Conservation (phyloP, 495 filamentous ascomycete species). For the Penicillium goetzii region DNA sequence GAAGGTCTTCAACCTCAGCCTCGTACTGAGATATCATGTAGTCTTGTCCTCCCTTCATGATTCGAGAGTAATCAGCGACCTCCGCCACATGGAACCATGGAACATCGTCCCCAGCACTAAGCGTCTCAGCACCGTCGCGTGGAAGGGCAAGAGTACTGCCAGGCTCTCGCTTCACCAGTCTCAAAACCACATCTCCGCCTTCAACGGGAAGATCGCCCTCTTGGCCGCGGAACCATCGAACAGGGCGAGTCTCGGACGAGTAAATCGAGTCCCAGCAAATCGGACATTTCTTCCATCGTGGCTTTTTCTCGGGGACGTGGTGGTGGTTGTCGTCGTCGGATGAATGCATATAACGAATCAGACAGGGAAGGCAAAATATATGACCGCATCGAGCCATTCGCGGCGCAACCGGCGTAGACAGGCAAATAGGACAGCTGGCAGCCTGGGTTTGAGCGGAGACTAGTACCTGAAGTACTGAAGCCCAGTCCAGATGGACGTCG, state of each 20-base stretch:
- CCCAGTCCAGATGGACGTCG: slow-evolving; percentile 90
- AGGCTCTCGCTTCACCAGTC: slow-evolving; percentile 76
- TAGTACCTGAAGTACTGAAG: slow-evolving; percentile 85
- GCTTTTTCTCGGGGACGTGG: slow-evolving; percentile 64
- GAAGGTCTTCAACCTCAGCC: slow-evolving; percentile 72
- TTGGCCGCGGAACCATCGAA: slow-evolving; percentile 89
- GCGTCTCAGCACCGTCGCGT: slow-evolving; percentile 74
- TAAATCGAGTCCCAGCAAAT: slow-evolving; percentile 93
- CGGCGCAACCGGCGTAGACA: slow-evolving; percentile 87
- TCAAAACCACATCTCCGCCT: slow-evolving; percentile 85
- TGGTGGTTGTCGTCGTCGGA: slow-evolving; percentile 69
- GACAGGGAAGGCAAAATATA: slow-evolving; percentile 93
- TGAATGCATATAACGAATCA: slow-evolving; percentile 92
- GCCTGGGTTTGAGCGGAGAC: slow-evolving; percentile 87
- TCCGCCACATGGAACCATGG: slow-evolving; percentile 96
- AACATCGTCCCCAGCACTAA: slow-evolving; percentile 69
- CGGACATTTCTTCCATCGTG: slow-evolving; percentile 92
- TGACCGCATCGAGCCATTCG: slow-evolving; percentile 98
- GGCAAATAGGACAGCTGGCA: slow-evolving; percentile 88
- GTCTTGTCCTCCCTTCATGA: slow-evolving; percentile 91
- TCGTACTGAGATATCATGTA: slow-evolving; percentile 85
- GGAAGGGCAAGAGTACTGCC: slow-evolving; percentile 86
- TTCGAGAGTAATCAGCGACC: slow-evolving; percentile 89
- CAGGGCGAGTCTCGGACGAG: slow-evolving; percentile 83
- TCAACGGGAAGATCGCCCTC: slow-evolving; percentile 77